Evolutionary conservation across 257 asterid genomes (phyloP).

Genomic region (Euphrasia confusa): DNA sequence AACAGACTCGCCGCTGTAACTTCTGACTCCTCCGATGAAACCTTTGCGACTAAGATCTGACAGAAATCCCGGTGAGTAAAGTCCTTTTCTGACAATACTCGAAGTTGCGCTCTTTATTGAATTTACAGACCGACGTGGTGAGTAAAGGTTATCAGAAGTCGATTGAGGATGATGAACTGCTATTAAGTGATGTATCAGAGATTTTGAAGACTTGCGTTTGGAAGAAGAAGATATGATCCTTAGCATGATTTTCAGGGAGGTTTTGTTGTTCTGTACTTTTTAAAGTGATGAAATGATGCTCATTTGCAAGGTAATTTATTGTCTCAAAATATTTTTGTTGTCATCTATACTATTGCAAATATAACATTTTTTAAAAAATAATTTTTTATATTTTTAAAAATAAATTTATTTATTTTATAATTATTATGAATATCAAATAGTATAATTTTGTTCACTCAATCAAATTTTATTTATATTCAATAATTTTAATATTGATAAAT

Average conservation of each 20-base stretch:
- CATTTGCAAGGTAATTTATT: too few species aligned
- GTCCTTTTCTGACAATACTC: conserved; percentile 23
- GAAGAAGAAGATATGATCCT: conserved; percentile 32
- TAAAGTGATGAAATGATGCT: neutral
- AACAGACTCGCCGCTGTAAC: conserved; percentile 43
- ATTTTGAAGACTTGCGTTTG: conserved; percentile 36
- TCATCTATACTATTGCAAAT: too few species aligned
- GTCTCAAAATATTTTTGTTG: too few species aligned
- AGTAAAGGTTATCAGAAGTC: conserved; percentile 4
- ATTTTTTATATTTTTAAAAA: too few species aligned
- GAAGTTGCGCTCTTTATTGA: conserved; percentile 26
- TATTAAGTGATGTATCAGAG: conserved; percentile 6
- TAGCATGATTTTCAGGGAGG: conserved; percentile 29
- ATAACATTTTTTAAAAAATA: too few species aligned
- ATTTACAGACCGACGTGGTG: conserved; percentile 26
- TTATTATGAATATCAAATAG: too few species aligned
- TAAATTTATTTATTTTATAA: too few species aligned
- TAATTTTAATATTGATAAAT: too few species aligned
- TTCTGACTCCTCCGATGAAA: conserved; percentile 36
- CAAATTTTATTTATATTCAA: too few species aligned
- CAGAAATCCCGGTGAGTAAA: conserved; percentile 25
- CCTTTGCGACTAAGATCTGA: conserved; percentile 20
- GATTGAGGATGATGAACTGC: conserved; percentile 19
- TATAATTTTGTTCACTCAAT: too few species aligned
- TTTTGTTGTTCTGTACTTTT: neutral